phyloP scores from a whole-genome alignment of 148 eudicot genomes.

The Rheum nobile region DNA sequence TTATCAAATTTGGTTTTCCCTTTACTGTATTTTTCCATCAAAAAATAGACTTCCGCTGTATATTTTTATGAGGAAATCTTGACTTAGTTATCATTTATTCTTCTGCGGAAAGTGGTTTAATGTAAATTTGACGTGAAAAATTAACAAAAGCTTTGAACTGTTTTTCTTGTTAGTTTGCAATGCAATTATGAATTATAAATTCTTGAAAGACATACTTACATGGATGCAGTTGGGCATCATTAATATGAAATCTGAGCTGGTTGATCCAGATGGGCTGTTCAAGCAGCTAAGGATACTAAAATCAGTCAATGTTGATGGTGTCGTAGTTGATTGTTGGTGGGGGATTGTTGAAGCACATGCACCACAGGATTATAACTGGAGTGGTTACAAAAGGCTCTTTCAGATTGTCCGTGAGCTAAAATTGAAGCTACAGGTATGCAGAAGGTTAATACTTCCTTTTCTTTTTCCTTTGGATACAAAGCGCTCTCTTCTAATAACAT shows the following conservation, averaged over 20 bases:
- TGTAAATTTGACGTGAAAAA: background rate
- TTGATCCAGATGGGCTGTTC: slow-evolving; percentile 58
- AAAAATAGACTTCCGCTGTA: background rate
- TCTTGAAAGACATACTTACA: background rate
- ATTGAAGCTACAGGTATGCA: slow-evolving; percentile 60
- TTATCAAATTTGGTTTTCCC: background rate
- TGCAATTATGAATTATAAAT: background rate
- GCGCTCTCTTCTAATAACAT: background rate
- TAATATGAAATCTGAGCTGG: slow-evolving; percentile 86
- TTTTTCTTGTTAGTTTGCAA: background rate
- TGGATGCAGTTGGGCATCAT: slow-evolving; percentile 63
- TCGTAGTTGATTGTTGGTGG: slow-evolving; percentile 95
- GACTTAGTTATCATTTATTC: background rate
- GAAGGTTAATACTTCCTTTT: slow-evolving; percentile 2
- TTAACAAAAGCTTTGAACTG: background rate
- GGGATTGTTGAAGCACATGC: slow-evolving; percentile 92
- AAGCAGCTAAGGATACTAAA: slow-evolving; percentile 69
- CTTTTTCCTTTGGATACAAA: background rate
- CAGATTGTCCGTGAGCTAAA: slow-evolving; percentile 73
- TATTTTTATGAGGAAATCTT: background rate
- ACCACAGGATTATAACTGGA: slow-evolving; percentile 86
- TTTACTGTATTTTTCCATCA: background rate
- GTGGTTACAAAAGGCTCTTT: slow-evolving; percentile 74
- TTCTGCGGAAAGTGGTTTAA: background rate
- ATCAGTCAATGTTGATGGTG: slow-evolving; percentile 66